phyloP scores from a whole-genome alignment of 306 rosid genomes.

The Malus orientalis region DNA sequence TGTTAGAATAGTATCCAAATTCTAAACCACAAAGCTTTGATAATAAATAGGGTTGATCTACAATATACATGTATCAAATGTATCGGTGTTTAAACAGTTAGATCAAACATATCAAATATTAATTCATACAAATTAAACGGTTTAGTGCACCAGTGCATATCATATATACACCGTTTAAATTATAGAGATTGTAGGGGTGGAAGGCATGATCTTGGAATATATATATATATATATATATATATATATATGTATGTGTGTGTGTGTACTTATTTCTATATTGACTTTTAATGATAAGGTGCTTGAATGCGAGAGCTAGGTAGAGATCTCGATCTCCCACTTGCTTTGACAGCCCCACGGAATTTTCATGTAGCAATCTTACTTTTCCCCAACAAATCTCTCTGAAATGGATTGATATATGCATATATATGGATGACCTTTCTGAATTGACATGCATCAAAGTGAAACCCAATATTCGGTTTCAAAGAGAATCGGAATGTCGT shows the following conservation, averaged over 20 bases:
- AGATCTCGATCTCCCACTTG: background rate
- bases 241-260: no score
- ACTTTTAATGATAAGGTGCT: background rate
- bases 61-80: no score
- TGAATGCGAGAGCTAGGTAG: background rate
- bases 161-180: no score
- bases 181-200: background rate
- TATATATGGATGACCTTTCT: background rate
- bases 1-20: background rate
- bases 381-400: background rate
- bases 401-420: background rate
- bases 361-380: background rate
- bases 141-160: no score
- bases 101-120: no score
- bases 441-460: background rate
- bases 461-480: background rate
- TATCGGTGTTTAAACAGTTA: background rate
- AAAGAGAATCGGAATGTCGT: background rate
- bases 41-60: background rate
- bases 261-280: background rate
- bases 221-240: no score
- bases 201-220: background rate
- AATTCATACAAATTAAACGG: no score
- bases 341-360: background rate
- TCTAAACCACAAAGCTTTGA: background rate